phyloP scores from a whole-genome alignment of 352 stramenopile species.

The Phytopythium montanum region DNA sequence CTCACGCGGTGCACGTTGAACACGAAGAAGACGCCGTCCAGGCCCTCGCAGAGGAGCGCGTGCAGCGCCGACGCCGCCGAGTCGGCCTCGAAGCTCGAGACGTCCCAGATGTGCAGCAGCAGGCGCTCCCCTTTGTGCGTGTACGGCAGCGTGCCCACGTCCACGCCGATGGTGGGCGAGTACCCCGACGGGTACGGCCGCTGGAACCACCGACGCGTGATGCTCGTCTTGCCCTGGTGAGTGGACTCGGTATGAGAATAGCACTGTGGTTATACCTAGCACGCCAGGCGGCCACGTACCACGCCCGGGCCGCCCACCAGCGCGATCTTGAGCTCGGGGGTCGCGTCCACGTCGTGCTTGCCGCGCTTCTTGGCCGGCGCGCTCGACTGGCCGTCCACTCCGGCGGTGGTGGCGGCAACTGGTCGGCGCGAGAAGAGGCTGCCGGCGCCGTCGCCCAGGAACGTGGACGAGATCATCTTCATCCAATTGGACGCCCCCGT shows the following conservation, averaged over 20 bases:
- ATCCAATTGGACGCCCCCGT: conserved; percentile 66
- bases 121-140: conserved; percentile 38
- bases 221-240: conserved; percentile 74
- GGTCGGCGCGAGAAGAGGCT: conserved; percentile 40
- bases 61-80: conserved; percentile 55
- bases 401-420: conserved; percentile 5
- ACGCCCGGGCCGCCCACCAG: conserved; percentile 75
- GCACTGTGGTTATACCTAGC: no score
- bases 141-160: conserved; percentile 53
- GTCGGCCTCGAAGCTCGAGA: conserved; percentile 73
- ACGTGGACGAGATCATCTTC: conserved; percentile 82
- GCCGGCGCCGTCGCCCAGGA: conserved; percentile 42
- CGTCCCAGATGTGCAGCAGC: conserved; percentile 74
- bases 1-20: conserved; percentile 87
- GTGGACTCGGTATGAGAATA: no score
- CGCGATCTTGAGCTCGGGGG: conserved; percentile 75
- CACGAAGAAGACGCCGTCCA: conserved; percentile 87
- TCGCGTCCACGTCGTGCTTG: conserved; percentile 37
- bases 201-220: conserved; percentile 71
- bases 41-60: conserved; percentile 64
- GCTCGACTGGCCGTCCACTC: conserved; percentile 9
- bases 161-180: conserved; percentile 74
- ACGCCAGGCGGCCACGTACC: conserved; percentile 18
- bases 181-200: conserved; percentile 69
- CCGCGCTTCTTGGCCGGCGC: conserved; percentile 15